Percentiles rank a stretch among this genome's conserved stretches.
phyloP scores from a whole-genome alignment of 805 yeast species.

The Metschnikowia borealis region DNA sequence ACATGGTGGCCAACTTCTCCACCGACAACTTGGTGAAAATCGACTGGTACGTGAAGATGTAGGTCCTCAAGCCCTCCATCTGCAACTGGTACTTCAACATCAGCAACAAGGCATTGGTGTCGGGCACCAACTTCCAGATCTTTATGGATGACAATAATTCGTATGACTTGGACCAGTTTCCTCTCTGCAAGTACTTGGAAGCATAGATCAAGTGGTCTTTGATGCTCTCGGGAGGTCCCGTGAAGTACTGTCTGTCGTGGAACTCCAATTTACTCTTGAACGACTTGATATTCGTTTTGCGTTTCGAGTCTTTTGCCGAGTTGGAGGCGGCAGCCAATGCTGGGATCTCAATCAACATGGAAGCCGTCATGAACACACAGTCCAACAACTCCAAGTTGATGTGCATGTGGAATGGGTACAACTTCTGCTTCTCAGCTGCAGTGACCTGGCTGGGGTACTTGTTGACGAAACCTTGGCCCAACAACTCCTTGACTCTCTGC shows the following conservation, averaged over 20 bases:
- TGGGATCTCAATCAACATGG: constrained; percentile 89
- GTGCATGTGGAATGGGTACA: constrained; percentile 97
- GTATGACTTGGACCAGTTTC: constrained; percentile 82
- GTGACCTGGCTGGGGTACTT: constrained; percentile 58
- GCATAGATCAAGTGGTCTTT: constrained; percentile 92
- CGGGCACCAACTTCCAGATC: constrained; percentile 81
- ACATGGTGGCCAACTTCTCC: constrained; percentile 57
- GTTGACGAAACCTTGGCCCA: constrained; percentile 82
- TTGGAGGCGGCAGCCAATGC: constrained; percentile 64
- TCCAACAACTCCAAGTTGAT: constrained; percentile 93
- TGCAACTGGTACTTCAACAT: constrained; percentile 78
- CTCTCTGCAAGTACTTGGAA: constrained; percentile 79
- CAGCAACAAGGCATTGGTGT: constrained; percentile 59
- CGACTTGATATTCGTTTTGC: constrained; percentile 62
- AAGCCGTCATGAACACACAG: constrained; percentile 86
- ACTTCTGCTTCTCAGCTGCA: constrained; percentile 67
- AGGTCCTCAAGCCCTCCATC: constrained; percentile 89
- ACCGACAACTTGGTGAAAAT: constrained; percentile 74
- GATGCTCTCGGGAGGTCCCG: constrained; percentile 96
- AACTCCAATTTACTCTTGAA: constrained; percentile 88
- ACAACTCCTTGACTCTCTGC: constrained; percentile 80
- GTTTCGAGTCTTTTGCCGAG: constrained; percentile 54
- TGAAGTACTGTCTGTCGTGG: constrained; percentile 90
- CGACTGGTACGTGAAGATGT: constrained; percentile 76
- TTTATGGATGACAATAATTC: constrained; percentile 70